Conservation (phyloP, 2,329 filamentous ascomycete species). For the Scedosporium boydii region DNA sequence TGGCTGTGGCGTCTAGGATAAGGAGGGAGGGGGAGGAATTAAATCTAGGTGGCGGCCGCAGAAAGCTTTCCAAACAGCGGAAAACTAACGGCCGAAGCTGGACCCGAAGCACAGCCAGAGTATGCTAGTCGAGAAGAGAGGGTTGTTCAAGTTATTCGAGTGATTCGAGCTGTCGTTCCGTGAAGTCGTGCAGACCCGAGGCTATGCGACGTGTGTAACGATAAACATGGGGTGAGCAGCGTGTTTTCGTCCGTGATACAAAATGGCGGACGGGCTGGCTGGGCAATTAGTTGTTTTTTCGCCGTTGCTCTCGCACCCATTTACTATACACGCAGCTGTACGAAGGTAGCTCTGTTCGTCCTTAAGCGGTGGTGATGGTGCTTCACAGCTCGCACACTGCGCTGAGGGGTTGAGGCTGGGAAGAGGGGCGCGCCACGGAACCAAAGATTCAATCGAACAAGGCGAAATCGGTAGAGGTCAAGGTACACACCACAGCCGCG, state of each 20-base stretch:
- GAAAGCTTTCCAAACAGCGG: neutral
- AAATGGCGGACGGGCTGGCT: too few relatives aligned
- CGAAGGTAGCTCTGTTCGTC: neutral
- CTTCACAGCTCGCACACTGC: neutral
- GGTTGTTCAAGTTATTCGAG: too few relatives aligned
- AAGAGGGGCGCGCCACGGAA: neutral
- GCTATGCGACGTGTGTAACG: too few relatives aligned
- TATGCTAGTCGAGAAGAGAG: too few relatives aligned
- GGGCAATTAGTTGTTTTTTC: too few relatives aligned
- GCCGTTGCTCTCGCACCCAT: too few relatives aligned
- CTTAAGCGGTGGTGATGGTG: neutral
- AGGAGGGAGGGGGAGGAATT: neutral
- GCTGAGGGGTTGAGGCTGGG: neutral
- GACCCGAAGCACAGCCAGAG: too few relatives aligned
- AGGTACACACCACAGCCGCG: neutral
- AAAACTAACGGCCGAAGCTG: too few relatives aligned
- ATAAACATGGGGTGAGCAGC: too few relatives aligned
- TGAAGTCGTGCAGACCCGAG: too few relatives aligned
- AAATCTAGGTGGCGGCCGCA: neutral
- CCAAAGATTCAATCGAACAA: neutral
- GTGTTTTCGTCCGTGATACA: too few relatives aligned
- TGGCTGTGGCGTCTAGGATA: neutral
- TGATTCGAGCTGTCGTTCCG: too few relatives aligned
- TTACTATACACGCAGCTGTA: neutral
- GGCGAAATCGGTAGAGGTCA: neutral